Percentiles rank a stretch among this genome's conserved stretches.
Evolutionary conservation across 2,329 filamentous ascomycete species (phyloP).

Genomic region (Lachnellula subtilissima): DNA sequence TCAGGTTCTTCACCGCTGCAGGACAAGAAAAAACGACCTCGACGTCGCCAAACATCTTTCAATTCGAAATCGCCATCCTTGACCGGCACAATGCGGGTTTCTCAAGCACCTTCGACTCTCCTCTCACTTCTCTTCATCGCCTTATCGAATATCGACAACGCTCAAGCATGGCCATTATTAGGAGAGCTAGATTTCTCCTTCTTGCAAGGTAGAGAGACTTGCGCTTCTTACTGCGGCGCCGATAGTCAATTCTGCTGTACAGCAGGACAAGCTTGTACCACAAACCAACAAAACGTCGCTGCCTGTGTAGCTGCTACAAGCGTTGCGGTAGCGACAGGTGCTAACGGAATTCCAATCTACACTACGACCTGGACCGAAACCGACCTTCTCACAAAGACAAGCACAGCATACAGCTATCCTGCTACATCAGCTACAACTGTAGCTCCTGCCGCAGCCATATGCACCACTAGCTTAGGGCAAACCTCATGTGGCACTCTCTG

Average conservation of each 20-base stretch:
- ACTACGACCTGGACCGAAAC: conserved; percentile 55
- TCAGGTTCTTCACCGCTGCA: conserved; percentile 11
- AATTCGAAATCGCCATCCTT: conserved; percentile 5
- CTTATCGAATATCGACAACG: conserved; percentile 34
- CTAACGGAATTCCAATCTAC: conserved; percentile 26
- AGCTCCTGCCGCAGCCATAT: conserved; percentile 38
- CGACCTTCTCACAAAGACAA: conserved; percentile 48
- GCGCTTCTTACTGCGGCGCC: conserved; percentile 49
- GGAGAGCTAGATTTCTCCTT: conserved; percentile 5
- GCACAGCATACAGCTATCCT: conserved; percentile 45
- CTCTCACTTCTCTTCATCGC: conserved; percentile 36
- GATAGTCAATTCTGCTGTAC: conserved; percentile 53
- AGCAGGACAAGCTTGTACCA: conserved; percentile 46
- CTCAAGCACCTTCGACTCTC: conserved; percentile 27
- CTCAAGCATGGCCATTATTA: conserved; percentile 42
- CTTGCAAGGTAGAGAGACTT: conserved; percentile 27
- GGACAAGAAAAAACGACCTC: conserved; percentile 1
- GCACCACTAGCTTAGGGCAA: conserved; percentile 49
- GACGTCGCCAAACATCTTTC: conserved; percentile 1
- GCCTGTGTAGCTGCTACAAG: conserved; percentile 40
- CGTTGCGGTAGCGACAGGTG: conserved; percentile 39
- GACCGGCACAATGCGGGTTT: conserved; percentile 34
- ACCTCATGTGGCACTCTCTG: conserved; percentile 64
- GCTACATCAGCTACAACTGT: conserved; percentile 5
- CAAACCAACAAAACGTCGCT: conserved; percentile 42